Conservation (phyloP, 2,329 filamentous ascomycete species). For the Trichothecium sympodiale region DNA sequence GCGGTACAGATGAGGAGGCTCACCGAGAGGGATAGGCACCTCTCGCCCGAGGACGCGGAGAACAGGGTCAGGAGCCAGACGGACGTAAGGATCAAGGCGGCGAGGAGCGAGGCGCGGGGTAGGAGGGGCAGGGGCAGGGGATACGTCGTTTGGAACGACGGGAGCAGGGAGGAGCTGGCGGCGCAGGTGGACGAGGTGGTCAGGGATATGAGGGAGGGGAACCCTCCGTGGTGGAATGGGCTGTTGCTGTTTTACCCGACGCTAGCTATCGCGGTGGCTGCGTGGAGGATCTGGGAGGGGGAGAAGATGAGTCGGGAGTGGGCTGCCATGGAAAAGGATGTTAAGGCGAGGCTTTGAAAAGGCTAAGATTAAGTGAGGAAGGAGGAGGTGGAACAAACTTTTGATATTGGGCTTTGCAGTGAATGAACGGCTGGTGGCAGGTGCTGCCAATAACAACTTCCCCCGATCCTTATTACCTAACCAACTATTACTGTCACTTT, state of each 20-base stretch:
- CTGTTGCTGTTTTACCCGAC: slow-evolving; percentile 60
- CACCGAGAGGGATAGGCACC: slow-evolving; percentile 61
- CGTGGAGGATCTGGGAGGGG: slow-evolving; percentile 66
- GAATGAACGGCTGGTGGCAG: too few relatives aligned
- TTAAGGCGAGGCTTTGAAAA: slow-evolving; percentile 11
- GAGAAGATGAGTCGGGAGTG: slow-evolving; percentile 58
- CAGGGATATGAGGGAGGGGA: slow-evolving; percentile 45
- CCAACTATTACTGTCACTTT: too few relatives aligned
- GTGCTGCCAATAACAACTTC: too few relatives aligned
- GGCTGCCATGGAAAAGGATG: slow-evolving; percentile 45
- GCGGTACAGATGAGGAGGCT: slow-evolving; percentile 73
- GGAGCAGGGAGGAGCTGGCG: slow-evolving; percentile 57
- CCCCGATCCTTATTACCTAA: too few relatives aligned
- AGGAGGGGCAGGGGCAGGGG: slow-evolving; percentile 50
- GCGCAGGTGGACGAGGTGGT: slow-evolving; percentile 57
- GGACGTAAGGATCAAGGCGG: slow-evolving; percentile 75
- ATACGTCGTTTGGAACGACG: slow-evolving; percentile 86
- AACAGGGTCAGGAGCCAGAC: slow-evolving; percentile 80
- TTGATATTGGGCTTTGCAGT: too few relatives aligned
- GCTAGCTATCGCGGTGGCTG: slow-evolving; percentile 54
- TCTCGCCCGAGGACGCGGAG: slow-evolving; percentile 76
- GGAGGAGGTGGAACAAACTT: too few relatives aligned
- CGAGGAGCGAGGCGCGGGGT: slow-evolving; percentile 56
- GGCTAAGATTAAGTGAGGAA: too few relatives aligned
- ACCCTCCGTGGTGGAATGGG: slow-evolving; percentile 79